Conservation (phyloP, 2,329 filamentous ascomycete genomes). For the Pestalotiopsis fici region DNA sequence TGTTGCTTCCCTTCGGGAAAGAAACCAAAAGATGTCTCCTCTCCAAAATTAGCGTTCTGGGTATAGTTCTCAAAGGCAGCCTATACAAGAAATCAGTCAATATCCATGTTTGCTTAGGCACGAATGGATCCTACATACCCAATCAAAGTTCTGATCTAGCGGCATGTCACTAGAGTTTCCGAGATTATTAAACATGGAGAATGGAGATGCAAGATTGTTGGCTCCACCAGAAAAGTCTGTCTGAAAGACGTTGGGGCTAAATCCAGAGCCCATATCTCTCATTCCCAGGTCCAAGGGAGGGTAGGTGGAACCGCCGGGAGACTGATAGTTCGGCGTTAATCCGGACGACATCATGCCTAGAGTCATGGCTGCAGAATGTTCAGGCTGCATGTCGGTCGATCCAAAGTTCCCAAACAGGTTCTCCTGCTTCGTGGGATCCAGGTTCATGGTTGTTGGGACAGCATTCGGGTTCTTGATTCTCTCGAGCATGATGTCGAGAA, state of each 20-base stretch:
- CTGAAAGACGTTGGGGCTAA: constrained; percentile 37
- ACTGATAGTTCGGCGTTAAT: constrained; percentile 34
- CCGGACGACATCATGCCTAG: constrained; percentile 43
- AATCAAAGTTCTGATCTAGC: constrained; percentile 56
- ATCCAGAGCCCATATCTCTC: constrained; percentile 21
- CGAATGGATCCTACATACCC: constrained; percentile 43
- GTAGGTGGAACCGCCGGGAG: constrained; percentile 37
- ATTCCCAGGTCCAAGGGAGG: constrained; percentile 46
- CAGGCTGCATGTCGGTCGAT: constrained; percentile 32
- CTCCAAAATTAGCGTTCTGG: constrained; percentile 55
- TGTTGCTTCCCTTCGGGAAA: constrained; percentile 33
- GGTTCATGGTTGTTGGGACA: constrained; percentile 7
- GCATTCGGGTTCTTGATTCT: constrained; percentile 63
- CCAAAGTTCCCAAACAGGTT: constrained; percentile 28
- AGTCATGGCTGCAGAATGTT: constrained; percentile 42
- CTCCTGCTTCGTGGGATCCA: constrained; percentile 17
- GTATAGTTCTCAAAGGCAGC: constrained; percentile 59
- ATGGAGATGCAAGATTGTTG: constrained; percentile 43
- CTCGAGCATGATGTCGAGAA: constrained; percentile 81
- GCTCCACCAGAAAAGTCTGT: constrained; percentile 31
- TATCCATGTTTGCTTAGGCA: constrained; percentile 23
- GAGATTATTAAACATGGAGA: constrained; percentile 54
- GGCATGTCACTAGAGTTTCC: constrained; percentile 39
- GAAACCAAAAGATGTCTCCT: constrained; percentile 51
- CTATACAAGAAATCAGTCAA: constrained; percentile 29